These are phyloP conservation scores for Phialemoniopsis sp. DNA, from an alignment of 2,329 filamentous ascomycete species.

Conservation along the genomic window DNA sequence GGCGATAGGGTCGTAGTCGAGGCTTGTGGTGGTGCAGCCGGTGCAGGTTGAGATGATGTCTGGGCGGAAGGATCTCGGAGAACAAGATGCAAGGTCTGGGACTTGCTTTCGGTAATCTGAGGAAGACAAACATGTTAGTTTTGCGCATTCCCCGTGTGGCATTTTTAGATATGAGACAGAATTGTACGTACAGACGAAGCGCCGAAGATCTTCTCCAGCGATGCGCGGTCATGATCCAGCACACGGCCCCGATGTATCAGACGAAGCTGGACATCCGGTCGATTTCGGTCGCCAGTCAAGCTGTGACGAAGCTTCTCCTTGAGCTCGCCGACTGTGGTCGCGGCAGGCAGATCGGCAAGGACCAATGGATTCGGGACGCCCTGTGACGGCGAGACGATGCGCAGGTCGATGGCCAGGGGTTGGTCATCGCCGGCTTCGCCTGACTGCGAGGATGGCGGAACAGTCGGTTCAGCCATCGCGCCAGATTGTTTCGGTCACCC, in stretches of 20 bases:
- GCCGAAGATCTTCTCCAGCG: conserved; percentile 8
- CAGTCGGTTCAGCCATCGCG: too few species aligned
- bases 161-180: too few species aligned
- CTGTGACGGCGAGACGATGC: conserved; percentile 42
- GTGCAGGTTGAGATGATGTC: not conserved
- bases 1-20: not conserved
- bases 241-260: conserved; percentile 12
- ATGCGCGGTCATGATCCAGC: conserved; percentile 5
- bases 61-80: conserved; percentile 2
- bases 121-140: not conserved
- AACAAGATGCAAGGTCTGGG: conserved; percentile 4
- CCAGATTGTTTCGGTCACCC: too few species aligned
- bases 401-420: conserved; percentile 44
- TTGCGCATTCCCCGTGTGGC: too few species aligned
- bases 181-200: conserved; percentile 5
- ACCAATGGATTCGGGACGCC: conserved; percentile 16
- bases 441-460: too few species aligned
- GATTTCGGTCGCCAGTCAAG: conserved; percentile 1
- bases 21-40: not conserved
- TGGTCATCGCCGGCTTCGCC: too few species aligned
- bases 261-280: conserved; percentile 5
- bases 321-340: conserved; percentile 7
- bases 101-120: conserved; percentile 1
- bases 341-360: conserved; percentile 1
- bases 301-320: not conserved